A percentile compares a stretch with the other conserved stretches of the same genome.
phyloP scores from a whole-genome alignment of 305 asterid species.

The Nicotiana rustica region DNA sequence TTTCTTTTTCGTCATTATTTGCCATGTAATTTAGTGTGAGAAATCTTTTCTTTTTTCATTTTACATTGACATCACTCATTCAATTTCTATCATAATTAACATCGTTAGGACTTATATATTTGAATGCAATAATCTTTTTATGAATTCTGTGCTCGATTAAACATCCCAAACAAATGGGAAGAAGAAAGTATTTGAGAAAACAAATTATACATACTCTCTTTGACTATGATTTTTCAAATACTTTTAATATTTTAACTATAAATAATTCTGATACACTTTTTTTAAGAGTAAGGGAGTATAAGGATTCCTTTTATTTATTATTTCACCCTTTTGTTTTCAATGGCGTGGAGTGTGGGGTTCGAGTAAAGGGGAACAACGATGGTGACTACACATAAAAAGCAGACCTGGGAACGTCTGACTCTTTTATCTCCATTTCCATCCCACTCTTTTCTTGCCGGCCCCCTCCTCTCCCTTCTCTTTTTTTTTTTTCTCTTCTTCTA shows the following conservation, averaged over 20 bases:
- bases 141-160: no score
- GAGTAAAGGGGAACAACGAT: conserved; percentile 40
- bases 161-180: no score
- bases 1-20: no score
- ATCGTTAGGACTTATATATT: no score
- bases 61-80: no score
- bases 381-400: conserved; percentile 44
- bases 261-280: not conserved
- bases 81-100: no score
- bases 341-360: conserved; percentile 29
- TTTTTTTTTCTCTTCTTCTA: no score
- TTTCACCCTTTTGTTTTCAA: not conserved
- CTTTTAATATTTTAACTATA: not conserved
- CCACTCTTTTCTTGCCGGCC: conserved; percentile 37
- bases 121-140: no score
- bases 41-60: no score
- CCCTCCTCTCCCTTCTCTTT: not conserved
- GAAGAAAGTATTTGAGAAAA: not conserved
- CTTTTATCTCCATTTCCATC: conserved; percentile 40
- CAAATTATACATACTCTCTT: not conserved
- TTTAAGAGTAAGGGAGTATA: not conserved
- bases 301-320: not conserved
- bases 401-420: conserved; percentile 34
- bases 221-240: not conserved
- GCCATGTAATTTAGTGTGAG: no score